Evolutionary conservation across 2,329 filamentous ascomycete genomes (phyloP).

Genomic region (Colletotrichum lini): DNA sequence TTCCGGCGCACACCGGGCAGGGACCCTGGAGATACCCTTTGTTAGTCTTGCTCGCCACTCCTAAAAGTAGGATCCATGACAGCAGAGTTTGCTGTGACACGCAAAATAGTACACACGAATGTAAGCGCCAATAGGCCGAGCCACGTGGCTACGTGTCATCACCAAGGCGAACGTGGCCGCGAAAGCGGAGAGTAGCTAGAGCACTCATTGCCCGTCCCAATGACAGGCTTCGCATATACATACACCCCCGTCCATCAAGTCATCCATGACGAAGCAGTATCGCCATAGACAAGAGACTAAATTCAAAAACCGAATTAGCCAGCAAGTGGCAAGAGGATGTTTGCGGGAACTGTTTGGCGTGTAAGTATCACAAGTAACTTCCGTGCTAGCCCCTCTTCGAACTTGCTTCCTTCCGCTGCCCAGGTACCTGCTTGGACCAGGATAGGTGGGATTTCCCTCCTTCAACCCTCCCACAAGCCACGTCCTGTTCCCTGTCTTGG

Average conservation of each 20-base stretch:
- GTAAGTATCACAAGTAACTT: not conserved
- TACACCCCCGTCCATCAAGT: slow-evolving; percentile 6
- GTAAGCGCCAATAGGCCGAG: not conserved
- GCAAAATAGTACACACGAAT: no score
- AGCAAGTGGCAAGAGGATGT: not conserved
- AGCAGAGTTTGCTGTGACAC: no score
- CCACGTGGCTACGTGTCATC: not conserved
- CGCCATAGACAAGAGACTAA: slow-evolving; percentile 2
- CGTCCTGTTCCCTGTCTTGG: not conserved
- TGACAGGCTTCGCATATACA: not conserved
- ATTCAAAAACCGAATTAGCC: not conserved
- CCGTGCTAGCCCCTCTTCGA: not conserved
- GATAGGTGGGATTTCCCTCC: slow-evolving; percentile 24
- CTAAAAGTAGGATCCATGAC: no score
- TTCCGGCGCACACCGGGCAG: no score
- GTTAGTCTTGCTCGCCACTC: no score
- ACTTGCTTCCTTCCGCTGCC: not conserved
- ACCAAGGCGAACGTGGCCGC: not conserved
- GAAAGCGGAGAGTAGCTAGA: not conserved
- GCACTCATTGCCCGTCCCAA: not conserved
- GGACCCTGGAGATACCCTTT: no score
- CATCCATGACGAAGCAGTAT: not conserved
- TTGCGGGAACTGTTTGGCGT: not conserved
- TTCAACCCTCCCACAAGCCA: not conserved
- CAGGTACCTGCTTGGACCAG: not conserved